phyloP scores from a whole-genome alignment of 352 stramenopile genomes.

The Globisporangium canariense region DNA sequence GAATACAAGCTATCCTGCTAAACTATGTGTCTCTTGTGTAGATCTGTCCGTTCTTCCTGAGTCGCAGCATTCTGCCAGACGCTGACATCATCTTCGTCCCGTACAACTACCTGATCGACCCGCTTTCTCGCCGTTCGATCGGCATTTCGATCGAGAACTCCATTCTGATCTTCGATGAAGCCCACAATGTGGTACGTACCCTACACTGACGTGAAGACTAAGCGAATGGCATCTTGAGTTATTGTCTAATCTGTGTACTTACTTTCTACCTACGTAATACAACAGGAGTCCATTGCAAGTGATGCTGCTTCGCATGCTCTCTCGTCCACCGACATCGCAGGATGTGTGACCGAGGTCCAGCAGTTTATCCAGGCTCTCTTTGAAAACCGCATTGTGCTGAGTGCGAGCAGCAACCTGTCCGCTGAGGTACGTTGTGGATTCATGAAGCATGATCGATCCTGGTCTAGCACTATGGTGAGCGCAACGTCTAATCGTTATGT shows the following conservation, averaged over 20 bases:
- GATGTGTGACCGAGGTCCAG: slow-evolving; percentile 92
- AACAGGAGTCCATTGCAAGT: slow-evolving; percentile 84
- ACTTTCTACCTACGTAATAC: neutral
- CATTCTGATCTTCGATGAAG: slow-evolving; percentile 99
- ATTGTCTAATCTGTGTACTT: neutral
- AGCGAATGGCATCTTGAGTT: slow-evolving; percentile 21
- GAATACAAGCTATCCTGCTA: too few relatives aligned
- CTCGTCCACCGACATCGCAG: slow-evolving; percentile 91
- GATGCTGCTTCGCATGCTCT: slow-evolving; percentile 97
- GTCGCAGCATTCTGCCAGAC: slow-evolving; percentile 84
- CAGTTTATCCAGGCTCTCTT: slow-evolving; percentile 71
- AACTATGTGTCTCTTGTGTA: slow-evolving; percentile 24
- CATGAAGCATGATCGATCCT: neutral
- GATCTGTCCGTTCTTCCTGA: slow-evolving; percentile 98
- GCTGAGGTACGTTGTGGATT: slow-evolving; percentile 42
- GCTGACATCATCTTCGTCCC: slow-evolving; percentile 98
- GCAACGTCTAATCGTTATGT: neutral
- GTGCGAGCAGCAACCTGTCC: slow-evolving; percentile 47
- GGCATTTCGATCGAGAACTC: slow-evolving; percentile 95
- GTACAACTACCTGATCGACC: slow-evolving; percentile 99
- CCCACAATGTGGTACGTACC: slow-evolving; percentile 96
- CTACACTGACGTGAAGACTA: neutral
- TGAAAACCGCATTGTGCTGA: slow-evolving; percentile 55
- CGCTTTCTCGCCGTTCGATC: slow-evolving; percentile 83
- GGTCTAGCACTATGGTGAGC: neutral